Evolutionary conservation across 176 grass and related monocot species (phyloP).

Genomic region (Cenchrus purpureus): DNA sequence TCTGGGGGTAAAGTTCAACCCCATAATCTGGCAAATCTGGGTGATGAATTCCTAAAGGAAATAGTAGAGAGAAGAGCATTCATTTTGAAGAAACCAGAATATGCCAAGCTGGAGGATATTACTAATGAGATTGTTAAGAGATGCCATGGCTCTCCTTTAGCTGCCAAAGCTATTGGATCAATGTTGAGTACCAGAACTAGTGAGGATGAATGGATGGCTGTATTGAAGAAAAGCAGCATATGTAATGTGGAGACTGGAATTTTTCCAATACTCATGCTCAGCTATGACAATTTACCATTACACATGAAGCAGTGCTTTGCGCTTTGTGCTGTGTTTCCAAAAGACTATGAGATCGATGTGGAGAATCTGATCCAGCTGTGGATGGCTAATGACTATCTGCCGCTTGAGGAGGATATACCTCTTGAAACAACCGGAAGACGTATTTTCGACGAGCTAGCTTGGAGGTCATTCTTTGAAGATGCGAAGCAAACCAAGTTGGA

Average conservation of each 20-base stretch:
- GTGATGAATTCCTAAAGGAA: neutral
- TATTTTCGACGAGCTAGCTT: neutral
- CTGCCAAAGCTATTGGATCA: neutral
- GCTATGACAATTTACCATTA: no score
- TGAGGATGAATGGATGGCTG: neutral
- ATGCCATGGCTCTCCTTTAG: neutral
- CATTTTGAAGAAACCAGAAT: neutral
- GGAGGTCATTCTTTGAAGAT: constrained; percentile 32
- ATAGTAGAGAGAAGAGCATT: neutral
- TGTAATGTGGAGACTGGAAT: no score
- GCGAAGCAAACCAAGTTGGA: neutral
- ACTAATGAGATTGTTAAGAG: neutral
- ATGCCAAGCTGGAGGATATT: neutral
- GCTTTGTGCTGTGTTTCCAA: neutral
- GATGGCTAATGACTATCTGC: neutral
- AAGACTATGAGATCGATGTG: neutral
- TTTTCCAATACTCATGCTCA: no score
- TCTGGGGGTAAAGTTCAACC: neutral
- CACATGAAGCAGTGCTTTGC: neutral
- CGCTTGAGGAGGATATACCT: neutral
- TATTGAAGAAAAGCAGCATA: no score
- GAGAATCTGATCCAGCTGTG: neutral
- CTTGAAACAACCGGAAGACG: neutral
- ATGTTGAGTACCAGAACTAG: neutral
- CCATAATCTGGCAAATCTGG: neutral